Evolutionary conservation across 306 rosid genomes (phyloP).

Genomic region (Cicer chorassanicum): DNA sequence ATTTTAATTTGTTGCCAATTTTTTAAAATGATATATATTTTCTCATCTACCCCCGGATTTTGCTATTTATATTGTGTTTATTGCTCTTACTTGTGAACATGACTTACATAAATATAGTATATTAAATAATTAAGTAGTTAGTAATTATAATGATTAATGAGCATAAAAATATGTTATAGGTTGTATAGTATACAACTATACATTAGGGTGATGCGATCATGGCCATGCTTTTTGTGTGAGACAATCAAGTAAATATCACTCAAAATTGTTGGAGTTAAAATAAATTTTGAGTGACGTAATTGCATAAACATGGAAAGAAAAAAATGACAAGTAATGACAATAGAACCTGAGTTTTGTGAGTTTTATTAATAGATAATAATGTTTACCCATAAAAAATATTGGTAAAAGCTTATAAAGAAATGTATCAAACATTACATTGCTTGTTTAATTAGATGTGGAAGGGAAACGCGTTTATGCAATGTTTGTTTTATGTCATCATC

Average conservation of each 20-base stretch:
- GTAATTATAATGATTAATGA: conserved; percentile 12
- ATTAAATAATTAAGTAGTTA: conserved; percentile 29
- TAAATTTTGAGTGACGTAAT: conserved; percentile 43
- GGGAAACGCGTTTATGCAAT: conserved; percentile 47
- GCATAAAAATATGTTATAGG: conserved; percentile 2
- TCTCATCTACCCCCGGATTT: neutral
- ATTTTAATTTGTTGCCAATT: neutral
- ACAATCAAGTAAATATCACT: conserved; percentile 36
- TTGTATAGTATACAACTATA: conserved; percentile 11
- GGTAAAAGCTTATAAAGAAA: neutral
- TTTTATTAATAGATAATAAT: neutral
- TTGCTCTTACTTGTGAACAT: conserved; percentile 36
- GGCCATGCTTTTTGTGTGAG: conserved; percentile 48
- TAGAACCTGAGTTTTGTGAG: neutral
- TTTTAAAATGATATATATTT: too few relatives aligned
- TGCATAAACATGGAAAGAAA: conserved; percentile 21
- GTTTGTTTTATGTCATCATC: conserved; percentile 42
- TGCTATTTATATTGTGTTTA: neutral
- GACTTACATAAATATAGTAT: conserved; percentile 19
- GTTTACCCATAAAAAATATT: neutral
- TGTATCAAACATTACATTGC: neutral
- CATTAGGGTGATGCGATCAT: neutral
- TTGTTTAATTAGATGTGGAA: neutral
- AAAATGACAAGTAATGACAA: conserved; percentile 29
- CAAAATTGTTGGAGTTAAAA: conserved; percentile 26